Percentiles rank a stretch among this genome's conserved stretches.
Conservation (phyloP, 192 early-diverging fungal species). For the Entomortierella lignicola region DNA sequence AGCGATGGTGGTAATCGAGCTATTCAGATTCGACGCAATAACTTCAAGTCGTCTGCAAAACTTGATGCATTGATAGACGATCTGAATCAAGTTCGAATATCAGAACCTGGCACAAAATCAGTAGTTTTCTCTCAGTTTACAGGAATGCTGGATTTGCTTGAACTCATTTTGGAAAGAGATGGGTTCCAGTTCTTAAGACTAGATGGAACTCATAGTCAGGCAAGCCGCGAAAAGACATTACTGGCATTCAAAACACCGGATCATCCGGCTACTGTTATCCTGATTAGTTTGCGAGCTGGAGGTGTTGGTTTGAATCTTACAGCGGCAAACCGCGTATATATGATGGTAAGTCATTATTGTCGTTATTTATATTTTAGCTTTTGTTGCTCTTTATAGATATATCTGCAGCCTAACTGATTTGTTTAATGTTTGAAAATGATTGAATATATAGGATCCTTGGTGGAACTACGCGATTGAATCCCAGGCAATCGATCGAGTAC, state of each 20-base stretch:
- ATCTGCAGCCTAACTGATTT: neutral
- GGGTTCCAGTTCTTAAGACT: slow-evolving; percentile 75
- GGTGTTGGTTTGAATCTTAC: slow-evolving; percentile 83
- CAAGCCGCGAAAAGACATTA: slow-evolving; percentile 70
- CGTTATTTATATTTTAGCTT: neutral
- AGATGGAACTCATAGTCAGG: slow-evolving; percentile 81
- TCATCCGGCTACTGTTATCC: slow-evolving; percentile 66
- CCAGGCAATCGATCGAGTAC: slow-evolving; percentile 86
- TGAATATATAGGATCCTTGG: slow-evolving; percentile 68
- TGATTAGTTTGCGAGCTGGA: slow-evolving; percentile 72
- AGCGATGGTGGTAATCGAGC: slow-evolving; percentile 8
- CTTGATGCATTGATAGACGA: slow-evolving; percentile 60
- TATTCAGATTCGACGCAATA: slow-evolving; percentile 49
- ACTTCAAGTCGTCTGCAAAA: slow-evolving; percentile 59
- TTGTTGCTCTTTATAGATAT: neutral
- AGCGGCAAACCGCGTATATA: slow-evolving; percentile 74
- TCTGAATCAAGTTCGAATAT: slow-evolving; percentile 32
- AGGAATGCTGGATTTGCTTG: slow-evolving; percentile 81
- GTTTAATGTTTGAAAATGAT: slow-evolving; percentile 1
- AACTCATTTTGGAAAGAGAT: slow-evolving; percentile 61
- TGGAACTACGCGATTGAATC: slow-evolving; percentile 84
- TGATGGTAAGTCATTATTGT: slow-evolving; percentile 65
- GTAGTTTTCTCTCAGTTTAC: slow-evolving; percentile 98
- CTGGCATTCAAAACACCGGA: slow-evolving; percentile 69
- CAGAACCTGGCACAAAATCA: slow-evolving; percentile 66